Percentiles rank a stretch among this genome's conserved stretches.
Evolutionary conservation across 495 filamentous ascomycete species (phyloP).

Genomic region (Aspergillus cavernicola): DNA sequence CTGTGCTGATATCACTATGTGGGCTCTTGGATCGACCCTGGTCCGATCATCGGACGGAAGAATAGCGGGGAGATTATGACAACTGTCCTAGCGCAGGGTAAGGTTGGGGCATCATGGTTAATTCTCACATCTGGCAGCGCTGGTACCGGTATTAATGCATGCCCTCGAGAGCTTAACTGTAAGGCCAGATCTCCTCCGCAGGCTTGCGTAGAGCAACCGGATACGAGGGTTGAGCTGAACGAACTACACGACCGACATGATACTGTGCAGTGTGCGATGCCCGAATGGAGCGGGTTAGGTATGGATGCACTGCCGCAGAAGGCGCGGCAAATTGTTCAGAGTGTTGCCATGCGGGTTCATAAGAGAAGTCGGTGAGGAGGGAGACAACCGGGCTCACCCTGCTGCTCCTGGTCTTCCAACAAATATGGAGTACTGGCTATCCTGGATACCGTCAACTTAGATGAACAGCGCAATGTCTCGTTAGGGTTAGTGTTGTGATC

Average conservation of each 20-base stretch:
- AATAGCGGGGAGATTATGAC: background rate
- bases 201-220: too few relatives aligned
- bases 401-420: background rate
- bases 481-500: background rate
- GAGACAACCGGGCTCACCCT: background rate
- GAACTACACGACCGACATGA: too few relatives aligned
- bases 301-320: background rate
- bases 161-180: too few relatives aligned
- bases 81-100: background rate
- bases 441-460: background rate
- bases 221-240: background rate
- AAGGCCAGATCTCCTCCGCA: too few relatives aligned
- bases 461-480: background rate
- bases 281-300: background rate
- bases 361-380: constrained; percentile 1
- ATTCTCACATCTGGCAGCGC: background rate
- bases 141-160: background rate
- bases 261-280: too few relatives aligned
- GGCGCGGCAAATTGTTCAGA: background rate
- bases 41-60: constrained; percentile 6
- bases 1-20: background rate
- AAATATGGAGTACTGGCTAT: background rate
- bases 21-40: background rate
- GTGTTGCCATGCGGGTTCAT: background rate
- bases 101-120: background rate